Evolutionary conservation across 2,329 filamentous ascomycete genomes (phyloP).

Genomic region (Aspergillus uvarum): DNA sequence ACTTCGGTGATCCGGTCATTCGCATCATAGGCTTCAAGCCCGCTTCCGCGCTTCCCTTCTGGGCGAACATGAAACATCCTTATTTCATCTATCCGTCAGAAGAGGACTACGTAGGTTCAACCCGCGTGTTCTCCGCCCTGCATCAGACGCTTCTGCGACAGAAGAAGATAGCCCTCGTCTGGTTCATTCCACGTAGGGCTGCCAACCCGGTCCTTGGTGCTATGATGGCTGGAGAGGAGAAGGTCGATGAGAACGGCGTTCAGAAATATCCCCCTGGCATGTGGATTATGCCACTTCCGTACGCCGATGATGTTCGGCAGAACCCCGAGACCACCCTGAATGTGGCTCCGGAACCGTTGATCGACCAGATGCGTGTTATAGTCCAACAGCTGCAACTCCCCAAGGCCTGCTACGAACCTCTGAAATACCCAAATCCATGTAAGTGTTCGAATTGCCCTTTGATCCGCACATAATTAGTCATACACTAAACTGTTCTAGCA

Average conservation of each 20-base stretch:
- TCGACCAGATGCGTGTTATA: constrained; percentile 77
- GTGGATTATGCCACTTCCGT: constrained; percentile 86
- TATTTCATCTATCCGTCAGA: constrained; percentile 95
- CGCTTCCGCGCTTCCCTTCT: constrained; percentile 68
- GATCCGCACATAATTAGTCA: too few relatives aligned
- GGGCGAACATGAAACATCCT: constrained; percentile 82
- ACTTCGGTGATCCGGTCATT: constrained; percentile 80
- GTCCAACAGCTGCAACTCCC: constrained; percentile 87
- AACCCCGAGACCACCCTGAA: constrained; percentile 62
- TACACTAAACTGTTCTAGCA: constrained; percentile 38
- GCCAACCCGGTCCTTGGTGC: constrained; percentile 77
- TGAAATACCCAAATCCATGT: constrained; percentile 82
- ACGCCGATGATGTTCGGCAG: constrained; percentile 80
- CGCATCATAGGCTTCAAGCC: constrained; percentile 94
- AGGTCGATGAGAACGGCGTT: constrained; percentile 63
- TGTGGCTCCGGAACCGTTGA: constrained; percentile 66
- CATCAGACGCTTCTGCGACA: constrained; percentile 81
- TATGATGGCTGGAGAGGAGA: constrained; percentile 72
- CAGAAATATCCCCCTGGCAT: constrained; percentile 77
- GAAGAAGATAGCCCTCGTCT: constrained; percentile 80
- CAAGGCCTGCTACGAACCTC: constrained; percentile 77
- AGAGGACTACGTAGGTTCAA: constrained; percentile 84
- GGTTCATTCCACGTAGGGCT: constrained; percentile 83
- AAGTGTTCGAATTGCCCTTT: constrained; percentile 13
- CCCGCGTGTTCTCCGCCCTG: constrained; percentile 85